These are phyloP conservation scores for Candida sp. DNA, from an alignment of 1,139 yeast species.

Conservation along the genomic window DNA sequence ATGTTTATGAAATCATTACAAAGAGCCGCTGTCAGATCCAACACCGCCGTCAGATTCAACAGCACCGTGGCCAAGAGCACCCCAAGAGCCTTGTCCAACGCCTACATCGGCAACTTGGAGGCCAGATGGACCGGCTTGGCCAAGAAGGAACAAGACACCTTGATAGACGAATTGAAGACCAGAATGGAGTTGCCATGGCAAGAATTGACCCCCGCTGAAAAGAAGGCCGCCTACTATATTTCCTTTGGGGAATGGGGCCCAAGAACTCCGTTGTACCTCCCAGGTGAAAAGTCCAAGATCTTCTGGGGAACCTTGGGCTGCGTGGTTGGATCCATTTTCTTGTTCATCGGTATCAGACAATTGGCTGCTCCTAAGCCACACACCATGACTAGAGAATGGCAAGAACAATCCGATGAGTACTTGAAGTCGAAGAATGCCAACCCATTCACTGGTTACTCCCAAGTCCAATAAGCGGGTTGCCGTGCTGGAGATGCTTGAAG, in stretches of 20 bases:
- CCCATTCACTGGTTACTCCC: slow-evolving; percentile 96
- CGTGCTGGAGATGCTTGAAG: neutral
- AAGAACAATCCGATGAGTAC: slow-evolving; percentile 93
- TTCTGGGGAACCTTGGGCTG: slow-evolving; percentile 80
- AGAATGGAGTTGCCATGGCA: slow-evolving; percentile 97
- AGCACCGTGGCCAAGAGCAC: slow-evolving; percentile 44
- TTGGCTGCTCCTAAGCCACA: slow-evolving; percentile 70
- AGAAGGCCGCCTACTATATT: slow-evolving; percentile 96
- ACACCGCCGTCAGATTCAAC: slow-evolving; percentile 45
- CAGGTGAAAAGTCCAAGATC: slow-evolving; percentile 82
- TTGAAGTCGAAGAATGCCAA: slow-evolving; percentile 96
- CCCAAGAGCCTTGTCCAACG: slow-evolving; percentile 77
- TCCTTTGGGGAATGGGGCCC: slow-evolving; percentile 99
- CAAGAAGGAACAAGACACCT: slow-evolving; percentile 84
- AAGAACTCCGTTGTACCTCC: slow-evolving; percentile 91
- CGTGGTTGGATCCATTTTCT: slow-evolving; percentile 60
- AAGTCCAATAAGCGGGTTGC: slow-evolving; percentile 71
- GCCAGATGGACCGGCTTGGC: slow-evolving; percentile 93
- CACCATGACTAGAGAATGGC: slow-evolving; percentile 96
- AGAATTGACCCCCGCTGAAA: slow-evolving; percentile 85
- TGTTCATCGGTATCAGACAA: slow-evolving; percentile 68
- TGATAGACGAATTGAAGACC: slow-evolving; percentile 82
- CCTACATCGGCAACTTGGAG: slow-evolving; percentile 85
- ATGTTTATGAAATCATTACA: slow-evolving; percentile 48
- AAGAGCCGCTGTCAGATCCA: slow-evolving; percentile 48